phyloP scores from a whole-genome alignment of 768 basidiomycete genomes.

The Ramaria sp. region DNA sequence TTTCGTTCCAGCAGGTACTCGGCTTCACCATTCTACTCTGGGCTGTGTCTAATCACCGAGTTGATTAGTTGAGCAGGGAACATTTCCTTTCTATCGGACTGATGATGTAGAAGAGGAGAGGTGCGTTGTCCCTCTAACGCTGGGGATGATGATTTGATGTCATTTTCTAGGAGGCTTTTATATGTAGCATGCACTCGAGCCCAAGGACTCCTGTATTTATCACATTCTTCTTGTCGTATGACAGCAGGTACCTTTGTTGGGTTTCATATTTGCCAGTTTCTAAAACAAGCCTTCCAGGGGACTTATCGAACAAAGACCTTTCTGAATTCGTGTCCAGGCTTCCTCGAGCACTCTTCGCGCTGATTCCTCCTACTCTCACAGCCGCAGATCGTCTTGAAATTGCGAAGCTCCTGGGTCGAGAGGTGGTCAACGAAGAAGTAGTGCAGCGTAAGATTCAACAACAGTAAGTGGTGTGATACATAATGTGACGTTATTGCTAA shows the following conservation, averaged over 20 bases:
- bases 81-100: slow-evolving; percentile 63
- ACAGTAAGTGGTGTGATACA: slow-evolving; percentile 32
- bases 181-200: slow-evolving; percentile 89
- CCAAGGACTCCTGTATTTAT: slow-evolving; percentile 55
- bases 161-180: slow-evolving; percentile 51
- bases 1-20: slow-evolving; percentile 57
- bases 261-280: not conserved
- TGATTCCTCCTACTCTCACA: slow-evolving; percentile 32
- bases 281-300: slow-evolving; percentile 23
- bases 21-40: not conserved
- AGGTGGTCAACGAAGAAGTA: slow-evolving; percentile 31
- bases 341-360: slow-evolving; percentile 32
- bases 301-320: slow-evolving; percentile 35
- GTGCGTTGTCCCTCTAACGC: slow-evolving; percentile 23
- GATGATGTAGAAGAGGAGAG: slow-evolving; percentile 77
- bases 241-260: slow-evolving; percentile 23
- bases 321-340: slow-evolving; percentile 45
- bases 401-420: slow-evolving; percentile 41
- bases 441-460: slow-evolving; percentile 30
- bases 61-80: slow-evolving; percentile 54
- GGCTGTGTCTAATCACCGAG: slow-evolving; percentile 6
- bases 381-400: slow-evolving; percentile 34
- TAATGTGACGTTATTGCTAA: not conserved
- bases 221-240: slow-evolving; percentile 37
- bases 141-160: not conserved